Conservation (phyloP, 805 yeast genomes). For the Yarrowia osloensis region DNA sequence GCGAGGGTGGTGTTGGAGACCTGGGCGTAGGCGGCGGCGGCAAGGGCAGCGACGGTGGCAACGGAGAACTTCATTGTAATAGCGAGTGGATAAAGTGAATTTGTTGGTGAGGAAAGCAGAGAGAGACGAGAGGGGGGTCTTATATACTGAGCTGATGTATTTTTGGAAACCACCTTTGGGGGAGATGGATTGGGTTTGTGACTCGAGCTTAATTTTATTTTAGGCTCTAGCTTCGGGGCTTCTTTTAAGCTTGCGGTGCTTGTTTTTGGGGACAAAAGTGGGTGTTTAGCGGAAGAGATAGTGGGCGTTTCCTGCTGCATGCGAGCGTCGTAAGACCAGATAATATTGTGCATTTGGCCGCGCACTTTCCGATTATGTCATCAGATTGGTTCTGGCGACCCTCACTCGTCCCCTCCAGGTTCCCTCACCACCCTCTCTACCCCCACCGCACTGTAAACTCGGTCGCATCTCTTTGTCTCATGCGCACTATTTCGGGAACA, state of each 20-base stretch:
- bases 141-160: constrained; percentile 6
- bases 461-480: background rate
- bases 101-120: background rate
- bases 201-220: background rate
- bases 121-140: background rate
- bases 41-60: constrained; percentile 34
- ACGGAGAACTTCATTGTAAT: constrained; percentile 35
- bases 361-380: background rate
- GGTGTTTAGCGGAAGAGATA: background rate
- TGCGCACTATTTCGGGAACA: constrained; percentile 12
- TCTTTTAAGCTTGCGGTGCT: constrained; percentile 3
- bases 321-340: no score
- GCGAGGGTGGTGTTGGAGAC: constrained; percentile 27
- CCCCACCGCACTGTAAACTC: background rate
- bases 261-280: background rate
- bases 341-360: background rate
- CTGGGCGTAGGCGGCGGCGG: constrained; percentile 36
- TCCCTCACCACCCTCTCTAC: background rate
- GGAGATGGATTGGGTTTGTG: background rate
- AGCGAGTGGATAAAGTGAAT: constrained; percentile 31
- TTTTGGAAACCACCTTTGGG: background rate
- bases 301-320: background rate
- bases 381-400: background rate
- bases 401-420: background rate
- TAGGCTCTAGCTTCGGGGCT: background rate